These are phyloP conservation scores for Phytophthora uliginosa DNA, from an alignment of 352 stramenopile species.

Conservation along the genomic window DNA sequence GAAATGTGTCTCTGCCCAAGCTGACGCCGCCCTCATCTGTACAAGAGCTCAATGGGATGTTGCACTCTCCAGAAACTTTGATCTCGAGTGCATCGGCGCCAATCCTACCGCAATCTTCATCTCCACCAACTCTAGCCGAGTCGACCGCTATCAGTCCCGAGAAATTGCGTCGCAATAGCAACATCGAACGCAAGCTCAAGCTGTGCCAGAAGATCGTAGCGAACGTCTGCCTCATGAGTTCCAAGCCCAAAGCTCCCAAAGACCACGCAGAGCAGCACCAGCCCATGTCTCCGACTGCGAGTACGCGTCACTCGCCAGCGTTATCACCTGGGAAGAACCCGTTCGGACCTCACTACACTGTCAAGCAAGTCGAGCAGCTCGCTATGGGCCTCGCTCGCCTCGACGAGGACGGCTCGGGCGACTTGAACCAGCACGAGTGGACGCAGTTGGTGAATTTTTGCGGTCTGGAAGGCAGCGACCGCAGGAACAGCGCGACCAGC, in stretches of 20 bases:
- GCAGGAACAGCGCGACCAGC: slow-evolving; percentile 30
- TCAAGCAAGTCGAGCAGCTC: slow-evolving; percentile 71
- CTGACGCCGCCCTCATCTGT: slow-evolving; percentile 11
- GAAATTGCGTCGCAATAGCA: slow-evolving; percentile 34
- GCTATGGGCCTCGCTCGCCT: slow-evolving; percentile 55
- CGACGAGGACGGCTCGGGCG: slow-evolving; percentile 66
- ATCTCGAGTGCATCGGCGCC: slow-evolving; percentile 36
- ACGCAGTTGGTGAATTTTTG: slow-evolving; percentile 53
- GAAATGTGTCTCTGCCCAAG: slow-evolving; percentile 53
- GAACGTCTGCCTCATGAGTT: slow-evolving; percentile 32
- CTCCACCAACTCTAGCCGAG: neutral
- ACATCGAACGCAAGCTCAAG: slow-evolving; percentile 72
- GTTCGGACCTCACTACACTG: slow-evolving; percentile 68
- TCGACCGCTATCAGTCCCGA: slow-evolving; percentile 13
- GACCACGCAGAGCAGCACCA: slow-evolving; percentile 12
- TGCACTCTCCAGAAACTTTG: slow-evolving; percentile 15
- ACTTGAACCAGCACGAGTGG: slow-evolving; percentile 69
- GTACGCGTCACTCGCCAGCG: slow-evolving; percentile 3
- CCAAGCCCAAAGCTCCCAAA: slow-evolving; percentile 25
- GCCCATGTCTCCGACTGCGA: slow-evolving; percentile 15
- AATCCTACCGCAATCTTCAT: slow-evolving; percentile 8
- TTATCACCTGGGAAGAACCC: slow-evolving; percentile 39
- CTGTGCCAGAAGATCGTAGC: slow-evolving; percentile 57
- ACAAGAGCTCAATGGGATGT: slow-evolving; percentile 14
- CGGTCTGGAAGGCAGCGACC: slow-evolving; percentile 28